A percentile compares a stretch with the other conserved stretches of the same genome.
Evolutionary conservation across 306 rosid species (phyloP).

Genomic region (Benincasa hispida): DNA sequence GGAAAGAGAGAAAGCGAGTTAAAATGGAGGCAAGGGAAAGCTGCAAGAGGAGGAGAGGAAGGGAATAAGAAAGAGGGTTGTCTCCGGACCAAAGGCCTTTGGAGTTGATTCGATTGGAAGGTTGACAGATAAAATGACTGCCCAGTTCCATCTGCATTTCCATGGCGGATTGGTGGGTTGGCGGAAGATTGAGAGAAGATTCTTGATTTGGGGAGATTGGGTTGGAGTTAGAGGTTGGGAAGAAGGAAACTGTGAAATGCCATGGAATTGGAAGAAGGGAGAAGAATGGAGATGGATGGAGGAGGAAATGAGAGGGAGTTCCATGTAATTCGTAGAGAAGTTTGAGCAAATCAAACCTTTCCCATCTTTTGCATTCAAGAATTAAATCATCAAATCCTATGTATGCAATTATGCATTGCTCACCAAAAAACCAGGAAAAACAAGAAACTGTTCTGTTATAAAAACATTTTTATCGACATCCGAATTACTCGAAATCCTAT

Average conservation of each 20-base stretch:
- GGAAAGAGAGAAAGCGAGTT: conserved; percentile 17
- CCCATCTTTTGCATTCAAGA: background rate
- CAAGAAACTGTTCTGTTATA: too few relatives aligned
- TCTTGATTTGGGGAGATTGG: background rate
- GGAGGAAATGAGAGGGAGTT: background rate
- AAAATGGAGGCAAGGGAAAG: conserved; percentile 31
- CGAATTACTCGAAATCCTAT: too few relatives aligned
- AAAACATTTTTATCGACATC: too few relatives aligned
- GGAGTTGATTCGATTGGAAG: conserved; percentile 5
- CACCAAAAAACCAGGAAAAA: background rate
- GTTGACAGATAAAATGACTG: background rate
- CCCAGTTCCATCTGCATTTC: background rate
- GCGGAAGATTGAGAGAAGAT: background rate
- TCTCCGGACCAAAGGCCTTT: conserved; percentile 41
- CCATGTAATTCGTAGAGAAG: background rate
- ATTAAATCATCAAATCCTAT: background rate
- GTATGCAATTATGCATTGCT: background rate
- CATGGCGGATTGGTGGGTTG: background rate
- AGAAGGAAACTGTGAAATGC: background rate
- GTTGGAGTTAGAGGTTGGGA: background rate
- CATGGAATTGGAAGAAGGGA: background rate
- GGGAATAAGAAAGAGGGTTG: conserved; percentile 28
- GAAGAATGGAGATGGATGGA: background rate
- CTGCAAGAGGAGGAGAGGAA: conserved; percentile 42
- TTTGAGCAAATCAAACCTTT: background rate